Evolutionary conservation across 352 stramenopile species (phyloP), one percentile per base, ranked within the genome.

Genomic region (Plasmopara halstedii): DNA sequence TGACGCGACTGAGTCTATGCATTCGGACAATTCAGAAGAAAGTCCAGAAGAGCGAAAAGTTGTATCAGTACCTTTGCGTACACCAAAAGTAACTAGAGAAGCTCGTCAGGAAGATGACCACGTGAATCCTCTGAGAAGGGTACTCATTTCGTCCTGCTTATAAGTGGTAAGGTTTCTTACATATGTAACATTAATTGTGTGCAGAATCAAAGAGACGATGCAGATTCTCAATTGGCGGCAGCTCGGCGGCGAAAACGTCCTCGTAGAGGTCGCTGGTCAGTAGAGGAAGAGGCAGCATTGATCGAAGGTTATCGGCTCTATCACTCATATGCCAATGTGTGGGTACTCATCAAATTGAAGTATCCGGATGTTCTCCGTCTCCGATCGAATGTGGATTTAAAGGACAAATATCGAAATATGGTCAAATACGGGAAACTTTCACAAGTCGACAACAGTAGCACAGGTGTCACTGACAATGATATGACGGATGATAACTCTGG

Each of bases 321-420:
- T 32, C 39, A 62, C 14, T 43, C 54, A 10, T 46, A 77, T n/a
- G 55, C 56, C 10, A 83, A 81, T 35, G 53, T 83, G 26, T 91
- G 79, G 79, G 36, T 76, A 42, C 58, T 72, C 18, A 91, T 88
- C 64, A 85, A 87, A 46, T 50, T 51, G 19, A 81, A 73, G 50
- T 76, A 68, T 43, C 45, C 53, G 0, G 50, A 71, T 11, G 55
- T 69, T 21, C 62, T 91, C 20, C 48, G 53, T 2, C 44, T 66
- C 43, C 72, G 76, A 18, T 77, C 64, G 21, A 88, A 88, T 37
- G 72, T 91, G 17, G 73, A 91, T 42, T 40, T 91, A 31, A 91
- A 91, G 61, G 79, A 91, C 60, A 91, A 91, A 57, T 85, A 84
- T 47, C 79, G 79, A 31, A 91, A 91, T 46, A 29, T 91, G 26